phyloP scores from a whole-genome alignment of 176 grass and related monocot species.

The Bolboschoenus planiculmis region DNA sequence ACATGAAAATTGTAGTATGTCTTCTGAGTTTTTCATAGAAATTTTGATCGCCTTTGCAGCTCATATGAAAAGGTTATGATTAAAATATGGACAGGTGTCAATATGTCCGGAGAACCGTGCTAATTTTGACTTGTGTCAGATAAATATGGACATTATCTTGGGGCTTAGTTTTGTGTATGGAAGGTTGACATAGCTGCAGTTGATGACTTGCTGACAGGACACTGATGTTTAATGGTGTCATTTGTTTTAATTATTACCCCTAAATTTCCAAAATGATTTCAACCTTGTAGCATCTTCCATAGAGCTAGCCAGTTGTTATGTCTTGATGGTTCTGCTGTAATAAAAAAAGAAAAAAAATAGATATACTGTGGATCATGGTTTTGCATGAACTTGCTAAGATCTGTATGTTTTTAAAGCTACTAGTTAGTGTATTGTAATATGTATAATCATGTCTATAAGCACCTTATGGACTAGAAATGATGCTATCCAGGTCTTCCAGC shows the following conservation, averaged over 20 bases:
- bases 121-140: too few species aligned
- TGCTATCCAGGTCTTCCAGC: conserved; percentile 58
- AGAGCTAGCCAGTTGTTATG: not conserved
- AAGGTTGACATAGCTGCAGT: too few species aligned
- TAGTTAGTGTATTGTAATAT: not conserved
- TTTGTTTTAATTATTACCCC: not conserved
- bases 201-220: too few species aligned
- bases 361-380: too few species aligned
- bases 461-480: not conserved
- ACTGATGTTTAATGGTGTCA: too few species aligned
- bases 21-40: not conserved
- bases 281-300: not conserved
- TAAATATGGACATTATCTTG: too few species aligned
- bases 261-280: not conserved
- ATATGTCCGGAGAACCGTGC: too few species aligned
- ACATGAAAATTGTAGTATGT: not conserved
- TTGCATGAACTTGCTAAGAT: too few species aligned
- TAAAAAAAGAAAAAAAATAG: too few species aligned
- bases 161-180: too few species aligned
- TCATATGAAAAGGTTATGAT: too few species aligned
- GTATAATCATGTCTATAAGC: not conserved
- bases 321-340: not conserved
- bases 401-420: not conserved
- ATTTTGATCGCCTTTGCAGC: not conserved
- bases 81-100: too few species aligned